A percentile compares a stretch with the other conserved stretches of the same genome.
phyloP scores from a whole-genome alignment of 1,139 yeast species.

The Yamadazyma dushanensis region DNA sequence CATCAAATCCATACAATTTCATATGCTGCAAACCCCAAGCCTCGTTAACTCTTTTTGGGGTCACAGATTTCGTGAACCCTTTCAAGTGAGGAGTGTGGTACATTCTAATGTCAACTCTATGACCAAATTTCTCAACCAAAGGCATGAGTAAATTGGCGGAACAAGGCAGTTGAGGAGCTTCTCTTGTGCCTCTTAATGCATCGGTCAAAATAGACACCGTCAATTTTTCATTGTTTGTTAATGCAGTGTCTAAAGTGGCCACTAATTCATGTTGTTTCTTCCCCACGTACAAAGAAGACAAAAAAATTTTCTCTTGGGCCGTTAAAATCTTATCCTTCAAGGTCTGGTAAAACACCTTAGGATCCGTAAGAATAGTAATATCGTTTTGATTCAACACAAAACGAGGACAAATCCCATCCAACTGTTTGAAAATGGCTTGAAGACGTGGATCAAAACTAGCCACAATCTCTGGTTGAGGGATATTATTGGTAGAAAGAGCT shows the following conservation, averaged over 20 bases:
- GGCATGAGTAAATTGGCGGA: constrained; percentile 75
- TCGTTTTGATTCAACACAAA: constrained; percentile 61
- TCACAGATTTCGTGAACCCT: constrained; percentile 61
- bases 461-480: constrained; percentile 7
- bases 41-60: constrained; percentile 88
- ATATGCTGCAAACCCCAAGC: constrained; percentile 94
- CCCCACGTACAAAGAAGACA: constrained; percentile 88
- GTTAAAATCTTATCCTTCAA: constrained; percentile 54
- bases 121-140: constrained; percentile 65
- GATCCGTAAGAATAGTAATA: constrained; percentile 64
- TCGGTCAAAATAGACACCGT: constrained; percentile 77
- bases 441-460: constrained; percentile 48
- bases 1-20: constrained; percentile 94
- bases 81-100: constrained; percentile 87
- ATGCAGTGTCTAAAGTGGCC: constrained; percentile 57
- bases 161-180: constrained; percentile 68
- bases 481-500: constrained; percentile 7
- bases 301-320: constrained; percentile 65
- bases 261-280: constrained; percentile 75
- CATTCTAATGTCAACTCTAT: constrained; percentile 76
- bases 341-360: constrained; percentile 65
- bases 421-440: constrained; percentile 50
- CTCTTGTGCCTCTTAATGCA: constrained; percentile 91
- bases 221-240: constrained; percentile 57
- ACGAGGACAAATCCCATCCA: constrained; percentile 70